These are phyloP conservation scores for Pseudogymnoascus sp. DNA, from an alignment of 2,329 filamentous ascomycete genomes.

Conservation along the genomic window DNA sequence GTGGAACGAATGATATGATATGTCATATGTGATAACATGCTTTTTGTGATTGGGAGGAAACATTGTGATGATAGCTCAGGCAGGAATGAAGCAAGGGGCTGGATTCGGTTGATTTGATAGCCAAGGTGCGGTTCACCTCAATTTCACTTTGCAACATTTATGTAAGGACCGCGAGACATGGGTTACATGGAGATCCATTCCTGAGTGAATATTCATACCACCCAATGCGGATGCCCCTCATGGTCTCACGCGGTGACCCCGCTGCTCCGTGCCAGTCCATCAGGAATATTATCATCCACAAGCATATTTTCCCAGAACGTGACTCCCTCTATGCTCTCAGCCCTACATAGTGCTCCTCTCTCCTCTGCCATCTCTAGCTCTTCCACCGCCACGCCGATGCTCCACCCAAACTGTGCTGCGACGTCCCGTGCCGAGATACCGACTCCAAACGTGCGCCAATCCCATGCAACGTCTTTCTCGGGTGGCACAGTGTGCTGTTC, in stretches of 20 bases:
- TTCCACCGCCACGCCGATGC: slow-evolving; percentile 88
- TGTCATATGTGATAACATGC: neutral
- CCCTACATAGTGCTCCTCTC: slow-evolving; percentile 74
- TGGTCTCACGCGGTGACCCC: neutral
- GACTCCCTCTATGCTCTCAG: slow-evolving; percentile 84
- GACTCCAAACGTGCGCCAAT: slow-evolving; percentile 69
- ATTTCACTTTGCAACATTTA: neutral
- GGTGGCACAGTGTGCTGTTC: slow-evolving; percentile 62
- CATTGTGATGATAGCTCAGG: neutral
- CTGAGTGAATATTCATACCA: neutral
- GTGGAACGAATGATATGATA: slow-evolving; percentile 1
- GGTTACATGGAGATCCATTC: neutral
- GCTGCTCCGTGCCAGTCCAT: neutral
- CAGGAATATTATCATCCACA: neutral
- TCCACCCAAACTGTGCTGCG: slow-evolving; percentile 91
- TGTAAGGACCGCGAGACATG: neutral
- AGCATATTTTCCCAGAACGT: slow-evolving; percentile 81
- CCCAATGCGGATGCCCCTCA: neutral
- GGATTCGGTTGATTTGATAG: neutral
- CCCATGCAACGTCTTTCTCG: slow-evolving; percentile 59
- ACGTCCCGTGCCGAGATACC: slow-evolving; percentile 86
- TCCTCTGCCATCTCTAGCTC: slow-evolving; percentile 98
- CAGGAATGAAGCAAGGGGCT: neutral
- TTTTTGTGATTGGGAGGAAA: neutral
- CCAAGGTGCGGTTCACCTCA: neutral